Percentiles rank a stretch among this genome's conserved stretches.
Evolutionary conservation across 352 stramenopile species (phyloP).

Genomic region (Globisporangium cystogenes): DNA sequence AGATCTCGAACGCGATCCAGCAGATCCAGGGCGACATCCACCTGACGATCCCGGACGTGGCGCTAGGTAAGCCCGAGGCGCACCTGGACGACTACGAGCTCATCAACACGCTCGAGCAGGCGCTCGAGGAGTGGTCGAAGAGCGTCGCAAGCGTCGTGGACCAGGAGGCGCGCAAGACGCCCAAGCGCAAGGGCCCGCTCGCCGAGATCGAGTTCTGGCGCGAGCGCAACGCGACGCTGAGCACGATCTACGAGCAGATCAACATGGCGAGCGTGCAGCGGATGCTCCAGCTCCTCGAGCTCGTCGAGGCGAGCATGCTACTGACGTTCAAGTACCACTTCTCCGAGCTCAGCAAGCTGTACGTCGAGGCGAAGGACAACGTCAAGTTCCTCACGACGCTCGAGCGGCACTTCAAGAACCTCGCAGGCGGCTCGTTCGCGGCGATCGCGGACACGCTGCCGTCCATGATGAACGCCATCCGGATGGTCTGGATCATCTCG

Average conservation of each 20-base stretch:
- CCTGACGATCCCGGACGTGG: slow-evolving; percentile 89
- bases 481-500: slow-evolving; percentile 98
- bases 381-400: slow-evolving; percentile 96
- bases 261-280: slow-evolving; percentile 94
- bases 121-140: slow-evolving; percentile 92
- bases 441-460: slow-evolving; percentile 91
- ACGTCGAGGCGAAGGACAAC: slow-evolving; percentile 95
- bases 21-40: slow-evolving; percentile 94
- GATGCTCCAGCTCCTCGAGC: slow-evolving; percentile 92
- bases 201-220: slow-evolving; percentile 97
- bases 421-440: slow-evolving; percentile 86
- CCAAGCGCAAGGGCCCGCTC: slow-evolving; percentile 87
- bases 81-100: slow-evolving; percentile 84
- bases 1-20: slow-evolving; percentile 91
- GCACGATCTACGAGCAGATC: slow-evolving; percentile 95
- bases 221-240: slow-evolving; percentile 91
- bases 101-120: slow-evolving; percentile 86
- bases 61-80: slow-evolving; percentile 84
- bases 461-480: slow-evolving; percentile 96
- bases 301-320: slow-evolving; percentile 89
- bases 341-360: slow-evolving; percentile 92
- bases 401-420: slow-evolving; percentile 96
- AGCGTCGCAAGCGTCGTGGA: slow-evolving; percentile 88
- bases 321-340: slow-evolving; percentile 94
- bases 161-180: slow-evolving; percentile 82